Evolutionary conservation across 192 early-diverging fungal species (phyloP).

Genomic region (Ramicandelaber brevisporus): DNA sequence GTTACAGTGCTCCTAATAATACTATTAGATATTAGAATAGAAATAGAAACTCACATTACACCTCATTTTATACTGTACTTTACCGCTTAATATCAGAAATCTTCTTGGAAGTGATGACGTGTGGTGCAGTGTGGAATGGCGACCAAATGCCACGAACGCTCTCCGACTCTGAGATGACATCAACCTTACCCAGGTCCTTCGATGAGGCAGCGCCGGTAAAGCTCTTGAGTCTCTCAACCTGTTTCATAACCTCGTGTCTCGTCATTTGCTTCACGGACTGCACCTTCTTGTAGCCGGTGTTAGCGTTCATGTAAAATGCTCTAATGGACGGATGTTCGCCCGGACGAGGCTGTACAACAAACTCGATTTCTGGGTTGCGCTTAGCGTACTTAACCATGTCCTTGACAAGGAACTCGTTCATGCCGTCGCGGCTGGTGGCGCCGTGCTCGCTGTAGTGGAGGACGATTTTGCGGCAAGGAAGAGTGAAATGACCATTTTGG

Average conservation of each 20-base stretch:
- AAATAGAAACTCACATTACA: too few relatives aligned
- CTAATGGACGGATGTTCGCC: slow-evolving; percentile 45
- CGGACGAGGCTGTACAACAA: slow-evolving; percentile 42
- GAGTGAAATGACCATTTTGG: slow-evolving; percentile 45
- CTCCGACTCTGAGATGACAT: slow-evolving; percentile 47
- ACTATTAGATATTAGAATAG: too few relatives aligned
- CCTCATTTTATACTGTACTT: too few relatives aligned
- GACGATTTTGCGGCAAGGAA: slow-evolving; percentile 49
- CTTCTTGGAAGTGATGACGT: too few relatives aligned
- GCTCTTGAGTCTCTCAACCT: slow-evolving; percentile 31
- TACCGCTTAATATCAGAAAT: slow-evolving; percentile 19
- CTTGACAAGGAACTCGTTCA: slow-evolving; percentile 48
- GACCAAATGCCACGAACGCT: slow-evolving; percentile 66
- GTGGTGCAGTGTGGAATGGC: slow-evolving; percentile 41
- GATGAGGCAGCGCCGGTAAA: slow-evolving; percentile 36
- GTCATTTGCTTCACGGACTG: slow-evolving; percentile 38
- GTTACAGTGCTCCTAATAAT: too few relatives aligned
- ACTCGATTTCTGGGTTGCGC: slow-evolving; percentile 53
- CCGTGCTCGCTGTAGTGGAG: slow-evolving; percentile 67
- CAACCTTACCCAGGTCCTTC: slow-evolving; percentile 30
- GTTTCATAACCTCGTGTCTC: slow-evolving; percentile 26
- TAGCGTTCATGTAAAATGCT: slow-evolving; percentile 33
- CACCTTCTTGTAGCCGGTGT: slow-evolving; percentile 27
- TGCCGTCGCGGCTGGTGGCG: slow-evolving; percentile 45
- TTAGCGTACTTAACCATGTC: slow-evolving; percentile 26